Evolutionary conservation across 805 yeast genomes (phyloP), one percentile per base, ranked within the genome.

Genomic region (Blastobotrys chiropterorum): DNA sequence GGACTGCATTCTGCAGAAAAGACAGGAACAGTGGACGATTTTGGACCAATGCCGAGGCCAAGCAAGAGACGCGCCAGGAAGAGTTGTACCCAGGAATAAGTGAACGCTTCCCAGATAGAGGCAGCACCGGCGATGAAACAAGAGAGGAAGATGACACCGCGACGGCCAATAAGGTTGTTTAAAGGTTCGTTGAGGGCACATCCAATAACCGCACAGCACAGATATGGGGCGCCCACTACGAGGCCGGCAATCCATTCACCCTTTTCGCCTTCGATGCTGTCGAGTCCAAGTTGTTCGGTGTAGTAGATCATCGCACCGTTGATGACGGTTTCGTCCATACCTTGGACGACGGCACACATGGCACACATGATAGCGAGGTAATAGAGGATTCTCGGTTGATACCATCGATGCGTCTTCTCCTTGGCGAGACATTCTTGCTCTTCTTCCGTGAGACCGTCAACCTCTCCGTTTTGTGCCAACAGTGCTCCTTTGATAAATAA

Each of bases 321-420:
- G 53, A 81, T 70, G 7, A 82, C 87, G 4, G 86, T 77, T 63
- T 83, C 86, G 64, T 83, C 89, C 86, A 81, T 81, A 49, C 89
- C 89, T 62, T 82, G 85, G 3, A 85, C 82, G 2, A 86, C 84
- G 15, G 80, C 80, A 47, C 86, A 81, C 72, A 82, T 71, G 2
- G 87, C 82, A 45, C 85, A 81, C 60, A 81, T 68, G 6, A 82
- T 76, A 65, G 80, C 76, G 17, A 78, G 75, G 66, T 71, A 59
- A 61, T 77, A 72, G 64, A 74, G 64, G 13, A 70, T 53, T 34
- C 49, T 49, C 6, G 72, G 71, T 47, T 72, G 85, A 20, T 62
- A 54, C 68, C 83, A 69, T 22, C 80, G 74, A 44, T 78, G 78
- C 4, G 68, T 56, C 49, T 66, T 66, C 57, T 81, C 86, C 45